Conservation (phyloP, 2,329 filamentous ascomycete species). For the Pseudocercospora vitis region DNA sequence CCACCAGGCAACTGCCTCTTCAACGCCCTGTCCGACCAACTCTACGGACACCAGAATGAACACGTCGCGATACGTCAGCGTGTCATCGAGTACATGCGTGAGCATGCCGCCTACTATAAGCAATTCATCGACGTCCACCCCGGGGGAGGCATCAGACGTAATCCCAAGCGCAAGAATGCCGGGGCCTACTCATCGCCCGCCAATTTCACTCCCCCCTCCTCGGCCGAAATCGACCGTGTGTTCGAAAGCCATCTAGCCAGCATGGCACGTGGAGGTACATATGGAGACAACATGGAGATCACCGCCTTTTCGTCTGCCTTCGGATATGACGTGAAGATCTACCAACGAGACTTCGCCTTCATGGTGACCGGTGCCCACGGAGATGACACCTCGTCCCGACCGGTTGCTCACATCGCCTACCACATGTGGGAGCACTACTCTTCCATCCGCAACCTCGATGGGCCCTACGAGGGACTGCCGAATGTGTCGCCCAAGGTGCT, state of each 20-base stretch:
- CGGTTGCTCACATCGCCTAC: slow-evolving; percentile 49
- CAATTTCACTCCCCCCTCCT: slow-evolving; percentile 50
- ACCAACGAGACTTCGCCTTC: slow-evolving; percentile 55
- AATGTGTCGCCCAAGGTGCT: slow-evolving; percentile 44
- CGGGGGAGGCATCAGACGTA: slow-evolving; percentile 57
- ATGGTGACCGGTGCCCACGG: slow-evolving; percentile 46
- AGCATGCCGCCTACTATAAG: slow-evolving; percentile 62
- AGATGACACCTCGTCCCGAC: slow-evolving; percentile 31
- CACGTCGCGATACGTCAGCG: slow-evolving; percentile 59
- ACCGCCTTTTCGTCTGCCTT: slow-evolving; percentile 64
- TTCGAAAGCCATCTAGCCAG: slow-evolving; percentile 58
- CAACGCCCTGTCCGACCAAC: slow-evolving; percentile 66
- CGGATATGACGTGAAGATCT: slow-evolving; percentile 63
- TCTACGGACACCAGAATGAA: slow-evolving; percentile 61
- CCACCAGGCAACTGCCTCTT: slow-evolving; percentile 72
- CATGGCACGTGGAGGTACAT: slow-evolving; percentile 62
- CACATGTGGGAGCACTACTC: slow-evolving; percentile 67
- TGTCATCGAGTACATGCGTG: slow-evolving; percentile 63
- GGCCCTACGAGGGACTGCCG: slow-evolving; percentile 59
- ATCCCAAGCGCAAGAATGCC: slow-evolving; percentile 59
- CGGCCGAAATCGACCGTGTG: slow-evolving; percentile 53
- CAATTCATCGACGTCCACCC: slow-evolving; percentile 60
- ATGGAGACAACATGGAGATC: slow-evolving; percentile 68
- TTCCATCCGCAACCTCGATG: slow-evolving; percentile 61
- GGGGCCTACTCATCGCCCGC: slow-evolving; percentile 49